Evolutionary conservation across 352 stramenopile species (phyloP).

Genomic region (Globisporangium splendens): DNA sequence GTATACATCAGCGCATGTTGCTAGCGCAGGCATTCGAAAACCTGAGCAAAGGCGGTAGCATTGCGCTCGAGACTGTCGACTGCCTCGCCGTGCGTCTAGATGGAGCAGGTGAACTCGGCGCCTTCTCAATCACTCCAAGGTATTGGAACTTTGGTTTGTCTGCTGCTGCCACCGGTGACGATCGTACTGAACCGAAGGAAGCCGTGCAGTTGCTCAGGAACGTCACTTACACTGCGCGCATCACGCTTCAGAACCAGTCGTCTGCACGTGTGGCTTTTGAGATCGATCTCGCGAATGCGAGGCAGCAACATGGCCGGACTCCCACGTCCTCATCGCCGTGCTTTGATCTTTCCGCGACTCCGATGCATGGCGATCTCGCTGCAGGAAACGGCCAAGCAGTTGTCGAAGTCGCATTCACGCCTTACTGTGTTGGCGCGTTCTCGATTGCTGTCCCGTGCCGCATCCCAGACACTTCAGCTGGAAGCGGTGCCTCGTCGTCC

Average conservation of each 20-base stretch:
- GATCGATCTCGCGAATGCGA: slow-evolving; percentile 4
- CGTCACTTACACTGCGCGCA: slow-evolving; percentile 6
- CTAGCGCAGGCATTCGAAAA: slow-evolving; percentile 29
- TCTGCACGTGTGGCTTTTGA: slow-evolving; percentile 25
- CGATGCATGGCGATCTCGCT: slow-evolving; percentile 21
- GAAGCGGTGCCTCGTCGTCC: background rate
- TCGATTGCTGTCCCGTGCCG: slow-evolving; percentile 39
- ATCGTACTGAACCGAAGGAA: background rate
- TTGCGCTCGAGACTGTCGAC: slow-evolving; percentile 5
- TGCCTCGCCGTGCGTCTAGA: slow-evolving; percentile 9
- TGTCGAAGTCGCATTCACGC: slow-evolving; percentile 36
- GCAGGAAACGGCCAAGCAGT: slow-evolving; percentile 11
- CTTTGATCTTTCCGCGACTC: slow-evolving; percentile 26
- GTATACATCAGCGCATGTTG: slow-evolving; percentile 31
- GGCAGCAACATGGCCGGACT: slow-evolving; percentile 3
- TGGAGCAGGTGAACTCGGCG: slow-evolving; percentile 7
- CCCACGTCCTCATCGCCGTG: background rate
- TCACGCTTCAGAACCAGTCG: slow-evolving; percentile 29
- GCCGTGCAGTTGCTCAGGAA: slow-evolving; percentile 3
- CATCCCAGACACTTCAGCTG: slow-evolving; percentile 14
- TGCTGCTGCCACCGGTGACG: background rate
- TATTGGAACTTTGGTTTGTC: slow-evolving; percentile 9
- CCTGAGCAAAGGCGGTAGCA: slow-evolving; percentile 6
- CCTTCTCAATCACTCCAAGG: slow-evolving; percentile 11
- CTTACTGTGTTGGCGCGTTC: slow-evolving; percentile 37